Evolutionary conservation across 345 rosid genomes (phyloP), one percentile per base, ranked within the genome.

Genomic region (Gynandropsis gynandra): DNA sequence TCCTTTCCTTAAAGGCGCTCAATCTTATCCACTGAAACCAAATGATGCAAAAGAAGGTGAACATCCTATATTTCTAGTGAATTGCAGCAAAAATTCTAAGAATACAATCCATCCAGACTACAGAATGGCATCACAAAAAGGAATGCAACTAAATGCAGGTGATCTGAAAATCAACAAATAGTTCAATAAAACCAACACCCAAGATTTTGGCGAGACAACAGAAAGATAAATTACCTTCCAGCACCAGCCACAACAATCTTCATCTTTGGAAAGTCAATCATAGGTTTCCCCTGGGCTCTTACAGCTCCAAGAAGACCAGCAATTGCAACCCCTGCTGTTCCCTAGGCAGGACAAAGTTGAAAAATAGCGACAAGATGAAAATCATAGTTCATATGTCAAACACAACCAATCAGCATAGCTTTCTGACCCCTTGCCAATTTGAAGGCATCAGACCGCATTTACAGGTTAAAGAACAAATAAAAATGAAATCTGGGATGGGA

Each of bases 291-390:
- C 66, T 92, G 93, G 59, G 96, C 96, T 76, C 98, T 82, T 54
- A 87, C 98, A 42, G 96, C 96, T 70, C 98, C 96, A 74, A 90
- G 78, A 71, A 87, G 95, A 47, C 98, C 98, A 77, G 95, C 95
- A 42, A 87, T 71, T 42, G 98, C 98, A 66, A 92, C 98, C 70
- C 98, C 98, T 51, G 96, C 96, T 21, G 98, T 92, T 61, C 96
- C 98, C 96, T 87, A 67, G 50, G 43, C 12, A 34, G 44, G 34
- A 52, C 46, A 36, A 58, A 32, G 45, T 36, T 52, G 35, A 70
- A 40, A 57, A 19, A 12, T 17, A 8, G 32, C 21, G 29, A 64
- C 6, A 33, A 16, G 27, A 35, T 24, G 12, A 39, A 58, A 37
- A 17, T 12, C 7, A 50, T 44, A 41, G 16, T 16, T 39, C 10